These are phyloP conservation scores for Chlorophyllum brunneum DNA, from an alignment of 768 basidiomycete species.

Conservation along the genomic window DNA sequence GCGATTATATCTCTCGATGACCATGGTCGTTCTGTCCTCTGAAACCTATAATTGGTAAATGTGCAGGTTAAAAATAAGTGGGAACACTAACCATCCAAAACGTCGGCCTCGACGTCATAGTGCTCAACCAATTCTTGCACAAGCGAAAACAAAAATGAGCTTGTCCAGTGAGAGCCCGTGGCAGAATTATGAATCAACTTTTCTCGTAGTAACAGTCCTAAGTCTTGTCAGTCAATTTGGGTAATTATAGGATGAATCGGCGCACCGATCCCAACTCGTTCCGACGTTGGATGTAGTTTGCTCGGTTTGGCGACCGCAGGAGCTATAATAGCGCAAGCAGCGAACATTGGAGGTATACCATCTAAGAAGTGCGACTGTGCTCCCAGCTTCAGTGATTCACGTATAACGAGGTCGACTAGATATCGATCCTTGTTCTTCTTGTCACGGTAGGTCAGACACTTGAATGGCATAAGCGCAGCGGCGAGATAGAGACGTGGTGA, in stretches of 20 bases:
- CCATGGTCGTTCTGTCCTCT: conserved; percentile 42
- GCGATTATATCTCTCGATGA: conserved; percentile 60
- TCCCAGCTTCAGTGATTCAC: conserved; percentile 84
- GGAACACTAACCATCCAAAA: conserved; percentile 41
- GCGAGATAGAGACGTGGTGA: conserved; percentile 74
- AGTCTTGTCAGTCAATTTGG: conserved; percentile 11
- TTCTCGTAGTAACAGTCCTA: conserved; percentile 69
- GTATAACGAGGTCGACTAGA: conserved; percentile 66
- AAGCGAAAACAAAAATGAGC: conserved; percentile 70
- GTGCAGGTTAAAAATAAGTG: neutral
- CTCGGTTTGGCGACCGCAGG: conserved; percentile 6
- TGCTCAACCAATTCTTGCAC: conserved; percentile 62
- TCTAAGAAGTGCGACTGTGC: conserved; percentile 73
- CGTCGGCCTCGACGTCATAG: conserved; percentile 39
- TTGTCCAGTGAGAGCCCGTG: conserved; percentile 66
- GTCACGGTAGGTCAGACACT: conserved; percentile 52
- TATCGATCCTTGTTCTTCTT: conserved; percentile 58
- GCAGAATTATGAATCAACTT: conserved; percentile 58
- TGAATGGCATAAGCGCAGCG: conserved; percentile 70
- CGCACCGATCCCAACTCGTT: conserved; percentile 60
- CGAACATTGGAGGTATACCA: conserved; percentile 67
- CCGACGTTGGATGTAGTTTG: conserved; percentile 35
- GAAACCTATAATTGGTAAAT: conserved; percentile 2
- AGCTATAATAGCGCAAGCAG: conserved; percentile 38
- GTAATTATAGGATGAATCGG: conserved; percentile 11